Evolutionary conservation across 805 yeast species (phyloP).

Genomic region (Ascoidea tarda): DNA sequence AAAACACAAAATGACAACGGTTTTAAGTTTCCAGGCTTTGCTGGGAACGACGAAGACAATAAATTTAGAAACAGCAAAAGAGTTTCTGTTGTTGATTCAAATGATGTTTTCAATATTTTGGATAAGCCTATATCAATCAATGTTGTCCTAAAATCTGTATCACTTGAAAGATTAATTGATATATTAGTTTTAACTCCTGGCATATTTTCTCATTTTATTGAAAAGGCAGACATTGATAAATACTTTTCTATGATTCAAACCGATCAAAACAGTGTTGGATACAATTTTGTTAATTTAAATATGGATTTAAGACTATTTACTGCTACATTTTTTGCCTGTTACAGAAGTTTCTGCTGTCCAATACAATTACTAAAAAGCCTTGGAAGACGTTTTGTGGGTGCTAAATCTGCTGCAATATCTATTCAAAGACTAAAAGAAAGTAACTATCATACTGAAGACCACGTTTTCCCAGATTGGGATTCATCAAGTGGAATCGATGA

Average conservation of each 20-base stretch:
- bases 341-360: slow-evolving; percentile 52
- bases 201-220: slow-evolving; percentile 34
- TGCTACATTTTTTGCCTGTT: slow-evolving; percentile 55
- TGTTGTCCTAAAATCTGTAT: slow-evolving; percentile 53
- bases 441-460: slow-evolving; percentile 16
- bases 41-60: slow-evolving; percentile 18
- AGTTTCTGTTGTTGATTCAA: slow-evolving; percentile 13
- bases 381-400: slow-evolving; percentile 42
- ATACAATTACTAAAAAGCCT: slow-evolving; percentile 34
- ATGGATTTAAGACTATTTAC: slow-evolving; percentile 57
- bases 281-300: slow-evolving; percentile 21
- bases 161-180: slow-evolving; percentile 66
- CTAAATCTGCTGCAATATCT: slow-evolving; percentile 45
- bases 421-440: slow-evolving; percentile 22
- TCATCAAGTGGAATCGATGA: slow-evolving; percentile 20
- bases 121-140: slow-evolving; percentile 18
- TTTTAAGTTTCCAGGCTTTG: slow-evolving; percentile 11
- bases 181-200: slow-evolving; percentile 59
- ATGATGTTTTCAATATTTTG: slow-evolving; percentile 14
- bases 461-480: slow-evolving; percentile 49
- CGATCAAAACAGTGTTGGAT: neutral
- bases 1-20: slow-evolving; percentile 23
- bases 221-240: slow-evolving; percentile 26
- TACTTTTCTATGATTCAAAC: slow-evolving; percentile 19
- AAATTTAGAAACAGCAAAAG: slow-evolving; percentile 17